A percentile compares a stretch with the other conserved stretches of the same genome.
phyloP scores from a whole-genome alignment of 2,329 filamentous ascomycete genomes.

The Celoporthe dispersa region DNA sequence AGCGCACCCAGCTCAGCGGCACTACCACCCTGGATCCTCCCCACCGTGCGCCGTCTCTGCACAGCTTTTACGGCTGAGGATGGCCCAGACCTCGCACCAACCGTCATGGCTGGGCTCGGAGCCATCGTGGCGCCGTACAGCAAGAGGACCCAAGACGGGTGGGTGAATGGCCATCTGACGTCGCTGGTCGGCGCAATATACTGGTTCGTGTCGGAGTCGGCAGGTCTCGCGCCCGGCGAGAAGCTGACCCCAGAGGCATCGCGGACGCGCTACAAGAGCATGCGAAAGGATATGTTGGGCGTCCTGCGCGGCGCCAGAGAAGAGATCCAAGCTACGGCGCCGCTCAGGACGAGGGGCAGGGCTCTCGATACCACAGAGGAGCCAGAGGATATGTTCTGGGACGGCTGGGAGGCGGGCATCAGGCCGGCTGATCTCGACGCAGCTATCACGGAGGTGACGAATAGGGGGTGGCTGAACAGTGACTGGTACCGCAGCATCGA shows the following conservation, averaged over 20 bases:
- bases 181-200: constrained; percentile 64
- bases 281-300: constrained; percentile 52
- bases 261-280: constrained; percentile 50
- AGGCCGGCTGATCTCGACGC: constrained; percentile 61
- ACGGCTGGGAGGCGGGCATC: constrained; percentile 52
- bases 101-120: constrained; percentile 76
- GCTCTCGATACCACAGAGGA: constrained; percentile 45
- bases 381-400: constrained; percentile 48
- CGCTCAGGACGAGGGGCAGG: constrained; percentile 46
- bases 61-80: constrained; percentile 53
- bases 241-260: constrained; percentile 17
- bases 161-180: constrained; percentile 53
- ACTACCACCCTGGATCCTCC: constrained; percentile 70
- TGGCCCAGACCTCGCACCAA: constrained; percentile 67
- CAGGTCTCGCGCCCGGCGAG: constrained; percentile 45
- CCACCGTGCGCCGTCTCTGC: constrained; percentile 69
- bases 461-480: constrained; percentile 59
- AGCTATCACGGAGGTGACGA: constrained; percentile 63
- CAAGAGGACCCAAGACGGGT: constrained; percentile 51
- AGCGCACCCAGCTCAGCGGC: constrained; percentile 41
- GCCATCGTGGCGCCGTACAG: constrained; percentile 51
- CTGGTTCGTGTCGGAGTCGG: constrained; percentile 60
- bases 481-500: constrained; percentile 68
- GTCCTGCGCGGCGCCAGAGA: constrained; percentile 45
- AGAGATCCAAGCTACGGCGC: constrained; percentile 41